Evolutionary conservation across 2,329 filamentous ascomycete genomes (phyloP), one percentile per base, ranked within the genome.

Genomic region (Calonectria crousiana): DNA sequence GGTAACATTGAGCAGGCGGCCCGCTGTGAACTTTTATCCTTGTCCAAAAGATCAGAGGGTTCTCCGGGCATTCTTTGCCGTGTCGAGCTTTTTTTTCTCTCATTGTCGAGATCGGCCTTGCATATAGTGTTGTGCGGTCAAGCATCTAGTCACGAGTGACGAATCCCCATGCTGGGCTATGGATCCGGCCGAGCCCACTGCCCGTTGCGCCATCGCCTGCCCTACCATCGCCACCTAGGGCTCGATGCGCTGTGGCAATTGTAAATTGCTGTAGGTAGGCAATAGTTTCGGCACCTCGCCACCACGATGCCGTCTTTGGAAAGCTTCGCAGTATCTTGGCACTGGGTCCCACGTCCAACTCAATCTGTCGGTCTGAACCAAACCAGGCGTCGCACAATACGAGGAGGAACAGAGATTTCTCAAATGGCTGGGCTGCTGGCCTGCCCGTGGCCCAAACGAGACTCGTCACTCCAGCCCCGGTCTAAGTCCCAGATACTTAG

Each of bases 21-120:
- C 77, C 75, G 72, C 69, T 67, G 30, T 74, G 62, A 76, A 60
- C 34, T 67, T 41, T 67, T 41, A 58, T 56, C 64, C 64, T 30
- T 58, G 66, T 14, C 41, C 34, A 26, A 68, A 49, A 38, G 28
- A 23, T 56, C 28, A 52, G 52, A 32, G 34, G 52, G 26, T 65
- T 64, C 30, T 36, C 44, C 4, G 52, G 44, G 28, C 34, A 47
- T 36, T 23, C 64, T 38, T 32, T 32, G 23, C 49, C 34, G 38
- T 41, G 65, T 23, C 34, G 34, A 67, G 65, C 10, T 20, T 30
- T 65, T 65, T 49, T 47, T 49, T 32, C 11, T n/a, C 28, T 16
- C n/a, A 2, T 36, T 14, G 34, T 32, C 26, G 36, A 44, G 65
- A 67, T 67, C 34, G 36, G 20, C 32, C 53, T n/a, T 52, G 65